Evolutionary conservation across 768 basidiomycete genomes (phyloP).

Genomic region (Peribolospora kevripleyi): DNA sequence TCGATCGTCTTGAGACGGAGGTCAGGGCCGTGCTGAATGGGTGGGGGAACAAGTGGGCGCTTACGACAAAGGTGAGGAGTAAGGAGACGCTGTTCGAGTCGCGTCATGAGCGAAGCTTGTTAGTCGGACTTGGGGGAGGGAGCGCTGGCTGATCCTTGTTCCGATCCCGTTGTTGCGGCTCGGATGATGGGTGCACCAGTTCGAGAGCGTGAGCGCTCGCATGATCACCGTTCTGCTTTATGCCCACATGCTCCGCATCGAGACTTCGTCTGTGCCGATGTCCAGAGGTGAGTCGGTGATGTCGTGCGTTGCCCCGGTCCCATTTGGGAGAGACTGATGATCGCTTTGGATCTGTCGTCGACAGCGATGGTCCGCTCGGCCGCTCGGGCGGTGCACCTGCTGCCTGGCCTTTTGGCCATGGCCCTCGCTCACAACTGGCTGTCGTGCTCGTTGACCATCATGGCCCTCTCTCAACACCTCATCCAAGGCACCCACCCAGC

Average conservation of each 20-base stretch:
- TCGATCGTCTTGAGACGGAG: constrained; percentile 16
- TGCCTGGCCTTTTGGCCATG: constrained; percentile 46
- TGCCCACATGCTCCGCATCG: constrained; percentile 53
- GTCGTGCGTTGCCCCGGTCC: neutral
- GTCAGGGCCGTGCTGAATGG: constrained; percentile 17
- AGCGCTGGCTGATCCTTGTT: too few species aligned
- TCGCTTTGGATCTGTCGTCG: neutral
- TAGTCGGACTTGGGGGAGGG: too few species aligned
- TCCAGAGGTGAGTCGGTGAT: constrained; percentile 28
- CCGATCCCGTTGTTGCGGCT: neutral
- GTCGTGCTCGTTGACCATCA: constrained; percentile 43
- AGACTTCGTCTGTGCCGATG: constrained; percentile 30
- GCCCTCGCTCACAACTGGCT: constrained; percentile 76
- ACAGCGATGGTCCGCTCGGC: constrained; percentile 10
- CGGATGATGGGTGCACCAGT: constrained; percentile 10
- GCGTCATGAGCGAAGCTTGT: too few species aligned
- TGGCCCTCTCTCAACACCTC: constrained; percentile 62
- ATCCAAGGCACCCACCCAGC: constrained; percentile 43
- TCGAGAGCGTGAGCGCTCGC: constrained; percentile 17
- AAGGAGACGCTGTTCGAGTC: neutral
- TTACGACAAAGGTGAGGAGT: constrained; percentile 5
- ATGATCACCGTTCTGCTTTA: constrained; percentile 49
- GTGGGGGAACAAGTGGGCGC: constrained; percentile 9
- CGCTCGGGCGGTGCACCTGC: constrained; percentile 9
- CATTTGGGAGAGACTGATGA: neutral